Conservation (phyloP, 345 rosid genomes). For the Barbarea vulgaris region DNA sequence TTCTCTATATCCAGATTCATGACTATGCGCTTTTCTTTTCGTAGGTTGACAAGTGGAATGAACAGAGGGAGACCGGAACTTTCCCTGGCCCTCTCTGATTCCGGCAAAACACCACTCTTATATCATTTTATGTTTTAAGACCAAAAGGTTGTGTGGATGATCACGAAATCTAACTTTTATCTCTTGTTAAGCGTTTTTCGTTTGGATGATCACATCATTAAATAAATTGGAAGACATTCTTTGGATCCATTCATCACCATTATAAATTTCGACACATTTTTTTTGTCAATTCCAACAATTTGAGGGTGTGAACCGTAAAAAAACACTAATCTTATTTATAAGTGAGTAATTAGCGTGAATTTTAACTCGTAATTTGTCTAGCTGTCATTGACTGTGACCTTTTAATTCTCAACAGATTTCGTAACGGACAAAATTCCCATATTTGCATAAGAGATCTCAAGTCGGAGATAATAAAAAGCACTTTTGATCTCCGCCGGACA, state of each 20-base stretch:
- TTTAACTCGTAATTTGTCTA: neutral
- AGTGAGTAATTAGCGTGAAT: neutral
- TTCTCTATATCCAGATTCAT: neutral
- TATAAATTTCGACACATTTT: neutral
- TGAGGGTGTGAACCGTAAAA: slow-evolving; percentile 19
- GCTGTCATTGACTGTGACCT: slow-evolving; percentile 21
- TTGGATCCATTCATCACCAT: neutral
- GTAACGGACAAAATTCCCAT: slow-evolving; percentile 33
- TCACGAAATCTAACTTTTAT: neutral
- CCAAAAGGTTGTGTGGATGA: slow-evolving; percentile 33
- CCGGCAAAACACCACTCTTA: neutral
- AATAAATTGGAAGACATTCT: slow-evolving; percentile 27
- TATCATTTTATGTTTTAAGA: slow-evolving; percentile 10
- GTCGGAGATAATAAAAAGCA: neutral
- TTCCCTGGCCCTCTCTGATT: slow-evolving; percentile 83
- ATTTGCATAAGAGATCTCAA: slow-evolving; percentile 21
- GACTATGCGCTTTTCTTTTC: slow-evolving; percentile 1
- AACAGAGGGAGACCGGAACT: slow-evolving; percentile 81
- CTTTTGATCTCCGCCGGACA: neutral
- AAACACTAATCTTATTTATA: neutral
- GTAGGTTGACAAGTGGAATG: slow-evolving; percentile 84
- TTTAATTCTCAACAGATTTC: slow-evolving; percentile 25
- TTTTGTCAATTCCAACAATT: neutral
- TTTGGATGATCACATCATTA: slow-evolving; percentile 13
- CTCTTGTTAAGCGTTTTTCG: neutral